Percentiles rank a stretch among this genome's conserved stretches.
Conservation (phyloP, 1,284 basidiomycete species). For the Microbotryum silenes-acaulis region DNA sequence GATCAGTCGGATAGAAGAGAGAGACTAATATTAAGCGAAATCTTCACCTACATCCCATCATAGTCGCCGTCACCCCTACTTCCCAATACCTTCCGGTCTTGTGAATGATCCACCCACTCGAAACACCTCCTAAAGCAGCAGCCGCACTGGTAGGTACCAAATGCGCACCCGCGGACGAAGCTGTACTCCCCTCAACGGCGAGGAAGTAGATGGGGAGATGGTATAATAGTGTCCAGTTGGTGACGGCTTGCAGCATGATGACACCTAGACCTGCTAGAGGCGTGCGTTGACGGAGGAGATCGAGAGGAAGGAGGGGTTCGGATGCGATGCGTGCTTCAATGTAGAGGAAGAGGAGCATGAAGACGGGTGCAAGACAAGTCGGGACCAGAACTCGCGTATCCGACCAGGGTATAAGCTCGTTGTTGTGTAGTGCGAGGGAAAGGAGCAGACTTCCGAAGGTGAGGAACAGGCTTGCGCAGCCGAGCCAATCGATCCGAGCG, state of each 20-base stretch:
- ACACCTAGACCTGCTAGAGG: constrained; percentile 3
- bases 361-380: constrained; percentile 47
- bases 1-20: not conserved
- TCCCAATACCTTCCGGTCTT: constrained; percentile 36
- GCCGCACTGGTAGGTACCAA: constrained; percentile 65
- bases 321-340: constrained; percentile 57
- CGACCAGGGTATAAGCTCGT: constrained; percentile 47
- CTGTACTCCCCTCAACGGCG: constrained; percentile 50
- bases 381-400: constrained; percentile 54
- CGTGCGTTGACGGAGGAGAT: constrained; percentile 7
- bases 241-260: no score
- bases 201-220: constrained; percentile 82
- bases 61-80: not conserved
- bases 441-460: constrained; percentile 3
- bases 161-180: constrained; percentile 54
- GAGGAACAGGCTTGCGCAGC: constrained; percentile 8
- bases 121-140: constrained; percentile 61
- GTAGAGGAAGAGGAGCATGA: constrained; percentile 52
- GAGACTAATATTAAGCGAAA: not conserved
- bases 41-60: not conserved
- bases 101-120: not conserved
- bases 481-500: constrained; percentile 13
- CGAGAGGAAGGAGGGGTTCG: constrained; percentile 47
- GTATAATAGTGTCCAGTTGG: constrained; percentile 38
- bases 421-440: constrained; percentile 7